phyloP scores from a whole-genome alignment of 2,329 filamentous ascomycete species.

The Penicillium sp. region DNA sequence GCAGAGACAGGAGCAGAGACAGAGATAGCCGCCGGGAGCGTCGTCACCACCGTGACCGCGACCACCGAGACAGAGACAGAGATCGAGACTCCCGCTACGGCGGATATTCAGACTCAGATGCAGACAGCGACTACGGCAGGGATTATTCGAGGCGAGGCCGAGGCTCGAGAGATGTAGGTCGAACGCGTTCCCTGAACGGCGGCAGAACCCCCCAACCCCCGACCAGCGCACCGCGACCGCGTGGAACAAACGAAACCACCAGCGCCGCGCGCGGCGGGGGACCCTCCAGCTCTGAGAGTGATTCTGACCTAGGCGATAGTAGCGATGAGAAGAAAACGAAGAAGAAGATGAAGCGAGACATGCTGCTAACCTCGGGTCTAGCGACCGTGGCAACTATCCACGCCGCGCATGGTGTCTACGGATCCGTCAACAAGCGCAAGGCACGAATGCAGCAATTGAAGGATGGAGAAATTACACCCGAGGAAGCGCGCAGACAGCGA shows the following conservation, averaged over 20 bases:
- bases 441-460: conserved; percentile 63
- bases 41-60: conserved; percentile 13
- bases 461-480: conserved; percentile 65
- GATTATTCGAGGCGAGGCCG: conserved; percentile 35
- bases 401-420: conserved; percentile 68
- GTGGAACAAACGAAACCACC: conserved; percentile 15
- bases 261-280: conserved; percentile 13
- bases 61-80: conserved; percentile 33
- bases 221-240: conserved; percentile 25
- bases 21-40: conserved; percentile 6
- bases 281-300: conserved; percentile 38
- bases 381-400: conserved; percentile 72
- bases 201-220: conserved; percentile 28
- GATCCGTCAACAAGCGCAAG: conserved; percentile 66
- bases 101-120: conserved; percentile 48
- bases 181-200: conserved; percentile 33
- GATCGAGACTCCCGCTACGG: conserved; percentile 38
- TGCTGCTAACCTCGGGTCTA: conserved; percentile 67
- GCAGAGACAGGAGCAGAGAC: conserved; percentile 27
- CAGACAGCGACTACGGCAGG: conserved; percentile 38
- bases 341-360: conserved; percentile 69
- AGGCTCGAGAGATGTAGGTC: conserved; percentile 52
- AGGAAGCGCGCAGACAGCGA: conserved; percentile 66
- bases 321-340: conserved; percentile 65
- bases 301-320: conserved; percentile 60